Evolutionary conservation across 2,329 filamentous ascomycete species (phyloP), one percentile per base, ranked within the genome.

Genomic region (Graphiopsis chlorocephala): DNA sequence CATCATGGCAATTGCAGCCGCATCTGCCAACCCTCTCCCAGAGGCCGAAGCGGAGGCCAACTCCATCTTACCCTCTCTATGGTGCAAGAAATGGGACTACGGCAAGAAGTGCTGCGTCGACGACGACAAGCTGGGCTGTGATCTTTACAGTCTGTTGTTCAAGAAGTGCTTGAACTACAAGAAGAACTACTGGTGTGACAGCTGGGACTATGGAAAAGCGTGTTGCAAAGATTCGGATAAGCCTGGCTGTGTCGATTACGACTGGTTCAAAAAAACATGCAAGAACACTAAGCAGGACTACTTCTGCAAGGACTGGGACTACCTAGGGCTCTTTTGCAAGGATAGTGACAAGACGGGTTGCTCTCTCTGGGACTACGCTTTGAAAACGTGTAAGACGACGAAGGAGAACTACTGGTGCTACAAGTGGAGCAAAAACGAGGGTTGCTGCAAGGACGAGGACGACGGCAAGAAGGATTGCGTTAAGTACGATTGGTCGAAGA

Each of bases 281-380:
- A 56, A 56, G 29, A 56, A 33, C 28, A 20, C 4, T 17, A 56
- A 56, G 52, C 28, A 33, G 52, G 52, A 56, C 52, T 56, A 56
- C 52, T 56, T 56, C 20, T 56, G 52, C 52, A 56, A 56, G 52
- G 52, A 56, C 14, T 56, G 52, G 52, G 52, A 56, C 29, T 25
- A 23, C 29, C 29, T 56, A 17, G 52, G 70, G 48, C 15, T 71
- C 67, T 5, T 68, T 67, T 20, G 70, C 65, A 15, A 72, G 67
- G 38, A 74, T 60, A 25, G 72, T 69, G 14, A 71, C 71, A 29
- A 74, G 66, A 31, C 74, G 66, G 52, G 52, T 56, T 56, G 52
- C 52, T 33, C 17, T 7, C 5, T 56, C 35, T 56, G 52, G 52
- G 52, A 56, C 29, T 56, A 56, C 29, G 29, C 52, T 29, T 35